phyloP scores from a whole-genome alignment of 306 rosid species.

The Prunus campanulata region DNA sequence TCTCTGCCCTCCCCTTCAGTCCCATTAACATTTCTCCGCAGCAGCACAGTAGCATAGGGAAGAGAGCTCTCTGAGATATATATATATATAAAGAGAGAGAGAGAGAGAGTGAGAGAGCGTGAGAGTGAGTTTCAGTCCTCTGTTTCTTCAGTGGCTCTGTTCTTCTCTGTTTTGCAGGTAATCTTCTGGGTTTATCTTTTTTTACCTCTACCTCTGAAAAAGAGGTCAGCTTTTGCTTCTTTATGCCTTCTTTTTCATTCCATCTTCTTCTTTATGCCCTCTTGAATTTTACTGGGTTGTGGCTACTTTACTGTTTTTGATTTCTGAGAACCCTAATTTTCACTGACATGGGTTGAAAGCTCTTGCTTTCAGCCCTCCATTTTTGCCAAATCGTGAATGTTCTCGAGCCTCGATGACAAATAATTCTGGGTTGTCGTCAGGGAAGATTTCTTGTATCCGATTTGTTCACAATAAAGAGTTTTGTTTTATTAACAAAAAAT shows the following conservation, averaged over 20 bases:
- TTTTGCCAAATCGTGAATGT: not conserved
- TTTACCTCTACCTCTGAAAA: not conserved
- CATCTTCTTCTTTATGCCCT: not conserved
- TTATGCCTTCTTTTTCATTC: not conserved
- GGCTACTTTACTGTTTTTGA: constrained; percentile 20
- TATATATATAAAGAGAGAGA: not conserved
- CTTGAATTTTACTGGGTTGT: constrained; percentile 5
- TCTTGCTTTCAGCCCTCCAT: not conserved
- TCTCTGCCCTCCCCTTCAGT: not conserved
- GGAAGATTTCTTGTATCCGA: not conserved
- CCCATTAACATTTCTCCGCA: not conserved
- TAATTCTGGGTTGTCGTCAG: not conserved
- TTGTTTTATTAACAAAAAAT: not conserved
- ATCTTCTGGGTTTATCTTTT: not conserved
- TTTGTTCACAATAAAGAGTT: not conserved
- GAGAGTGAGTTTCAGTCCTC: not conserved
- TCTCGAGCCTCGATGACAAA: not conserved
- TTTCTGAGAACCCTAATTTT: constrained; percentile 22
- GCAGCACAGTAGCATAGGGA: not conserved
- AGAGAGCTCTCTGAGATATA: not conserved
- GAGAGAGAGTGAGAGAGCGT: not conserved
- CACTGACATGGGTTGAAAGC: not conserved
- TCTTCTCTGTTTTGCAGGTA: constrained; percentile 12
- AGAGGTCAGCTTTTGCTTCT: constrained; percentile 16
- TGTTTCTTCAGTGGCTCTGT: not conserved